Evolutionary conservation across 768 basidiomycete genomes (phyloP).

Genomic region (Kwoniella pini): DNA sequence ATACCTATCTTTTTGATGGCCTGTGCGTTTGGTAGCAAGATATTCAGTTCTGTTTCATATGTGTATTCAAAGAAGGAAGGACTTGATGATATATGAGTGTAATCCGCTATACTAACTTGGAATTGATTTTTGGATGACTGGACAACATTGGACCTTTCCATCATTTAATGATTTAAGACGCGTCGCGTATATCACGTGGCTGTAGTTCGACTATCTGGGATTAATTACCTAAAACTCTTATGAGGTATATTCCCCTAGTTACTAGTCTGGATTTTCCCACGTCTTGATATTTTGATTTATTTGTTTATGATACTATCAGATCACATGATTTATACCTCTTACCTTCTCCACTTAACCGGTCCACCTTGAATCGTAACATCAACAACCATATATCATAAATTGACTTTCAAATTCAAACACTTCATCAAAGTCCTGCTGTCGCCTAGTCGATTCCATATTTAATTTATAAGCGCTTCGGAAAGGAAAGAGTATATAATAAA

Average conservation of each 20-base stretch:
- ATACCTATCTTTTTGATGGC: background rate
- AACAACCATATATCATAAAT: slow-evolving; percentile 1
- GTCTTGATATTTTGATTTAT: background rate
- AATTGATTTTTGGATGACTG: slow-evolving; percentile 16
- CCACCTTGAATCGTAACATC: slow-evolving; percentile 10
- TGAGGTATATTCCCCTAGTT: background rate
- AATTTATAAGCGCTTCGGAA: too few species aligned
- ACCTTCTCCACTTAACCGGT: slow-evolving; percentile 21
- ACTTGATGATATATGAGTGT: background rate
- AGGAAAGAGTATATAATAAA: too few species aligned
- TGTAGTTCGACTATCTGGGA: background rate
- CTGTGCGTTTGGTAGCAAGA: background rate
- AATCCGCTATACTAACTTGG: background rate
- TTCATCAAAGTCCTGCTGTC: too few species aligned
- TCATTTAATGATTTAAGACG: background rate
- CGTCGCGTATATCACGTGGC: slow-evolving; percentile 18
- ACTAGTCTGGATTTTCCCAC: background rate
- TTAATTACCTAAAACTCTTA: slow-evolving; percentile 2
- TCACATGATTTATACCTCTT: slow-evolving; percentile 17
- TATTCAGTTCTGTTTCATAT: background rate
- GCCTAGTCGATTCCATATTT: too few species aligned
- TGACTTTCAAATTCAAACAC: background rate
- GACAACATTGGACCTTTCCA: slow-evolving; percentile 7
- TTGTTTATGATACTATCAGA: background rate
- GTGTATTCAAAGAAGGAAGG: background rate